Evolutionary conservation across 495 filamentous ascomycete genomes (phyloP).

Genomic region (Aspergillus ostianus): DNA sequence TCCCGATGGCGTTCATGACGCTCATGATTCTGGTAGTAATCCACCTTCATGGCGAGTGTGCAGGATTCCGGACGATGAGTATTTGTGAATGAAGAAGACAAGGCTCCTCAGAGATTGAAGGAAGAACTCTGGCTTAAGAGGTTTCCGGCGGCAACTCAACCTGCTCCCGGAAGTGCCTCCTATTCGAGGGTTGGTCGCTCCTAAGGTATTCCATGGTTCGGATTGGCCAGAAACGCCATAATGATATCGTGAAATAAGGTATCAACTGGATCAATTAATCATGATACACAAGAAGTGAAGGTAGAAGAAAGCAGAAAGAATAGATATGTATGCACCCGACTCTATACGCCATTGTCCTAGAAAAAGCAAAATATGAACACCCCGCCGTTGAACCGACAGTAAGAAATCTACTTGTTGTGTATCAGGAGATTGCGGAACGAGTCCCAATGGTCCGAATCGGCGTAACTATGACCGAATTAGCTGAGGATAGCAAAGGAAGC

Average conservation of each 20-base stretch:
- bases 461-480: slow-evolving; percentile 47
- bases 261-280: not conserved
- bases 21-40: too few species aligned
- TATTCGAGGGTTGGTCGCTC: not conserved
- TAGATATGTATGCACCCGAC: slow-evolving; percentile 14
- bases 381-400: slow-evolving; percentile 10
- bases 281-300: slow-evolving; percentile 28
- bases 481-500: not conserved
- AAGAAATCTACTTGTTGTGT: slow-evolving; percentile 73
- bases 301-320: not conserved
- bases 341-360: slow-evolving; percentile 33
- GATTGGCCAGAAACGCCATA: too few species aligned
- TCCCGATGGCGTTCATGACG: too few species aligned
- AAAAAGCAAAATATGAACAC: not conserved
- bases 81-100: too few species aligned
- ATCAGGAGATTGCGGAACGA: slow-evolving; percentile 72
- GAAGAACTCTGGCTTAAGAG: not conserved
- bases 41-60: too few species aligned
- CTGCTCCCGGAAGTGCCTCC: not conserved
- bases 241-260: not conserved
- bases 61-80: too few species aligned
- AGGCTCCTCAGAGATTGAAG: too few species aligned
- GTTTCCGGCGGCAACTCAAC: not conserved
- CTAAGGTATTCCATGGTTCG: not conserved
- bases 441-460: slow-evolving; percentile 80